A percentile compares a stretch with the other conserved stretches of the same genome.
These are phyloP conservation scores for Sphagnum tenellum DNA, from an alignment of 225 moss, liverwort and hornwort genomes.

Conservation along the genomic window DNA sequence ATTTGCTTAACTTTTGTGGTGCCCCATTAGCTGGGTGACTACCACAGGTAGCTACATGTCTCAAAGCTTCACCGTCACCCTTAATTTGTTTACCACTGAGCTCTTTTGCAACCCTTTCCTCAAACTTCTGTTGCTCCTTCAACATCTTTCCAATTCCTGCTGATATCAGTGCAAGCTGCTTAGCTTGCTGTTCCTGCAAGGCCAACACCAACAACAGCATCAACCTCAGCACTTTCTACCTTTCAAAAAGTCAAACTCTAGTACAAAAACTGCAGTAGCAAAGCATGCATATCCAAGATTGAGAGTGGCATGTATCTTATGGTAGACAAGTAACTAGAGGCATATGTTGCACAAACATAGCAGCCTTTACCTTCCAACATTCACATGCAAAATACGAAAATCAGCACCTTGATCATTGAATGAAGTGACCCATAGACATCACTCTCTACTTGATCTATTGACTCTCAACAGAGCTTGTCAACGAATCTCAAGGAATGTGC, in stretches of 20 bases:
- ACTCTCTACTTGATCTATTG: not conserved
- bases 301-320: too few species aligned
- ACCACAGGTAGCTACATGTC: not conserved
- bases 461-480: not conserved
- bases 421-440: constrained; percentile 6
- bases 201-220: not conserved
- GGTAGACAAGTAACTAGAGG: too few species aligned
- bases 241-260: too few species aligned
- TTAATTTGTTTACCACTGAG: not conserved
- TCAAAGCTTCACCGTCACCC: not conserved
- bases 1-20: constrained; percentile 2
- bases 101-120: constrained; percentile 14
- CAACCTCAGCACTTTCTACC: too few species aligned
- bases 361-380: too few species aligned
- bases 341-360: too few species aligned
- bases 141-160: constrained; percentile 37
- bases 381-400: not conserved
- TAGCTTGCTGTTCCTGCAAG: constrained; percentile 78
- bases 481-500: not conserved
- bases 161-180: constrained; percentile 67
- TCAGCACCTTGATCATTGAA: not conserved
- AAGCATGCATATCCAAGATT: too few species aligned
- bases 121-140: constrained; percentile 17
- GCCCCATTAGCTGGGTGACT: constrained; percentile 3
- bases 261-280: too few species aligned